Percentiles rank a stretch among this genome's conserved stretches.
Evolutionary conservation across 2,329 filamentous ascomycete genomes (phyloP).

Genomic region (Diaporthe destruens): DNA sequence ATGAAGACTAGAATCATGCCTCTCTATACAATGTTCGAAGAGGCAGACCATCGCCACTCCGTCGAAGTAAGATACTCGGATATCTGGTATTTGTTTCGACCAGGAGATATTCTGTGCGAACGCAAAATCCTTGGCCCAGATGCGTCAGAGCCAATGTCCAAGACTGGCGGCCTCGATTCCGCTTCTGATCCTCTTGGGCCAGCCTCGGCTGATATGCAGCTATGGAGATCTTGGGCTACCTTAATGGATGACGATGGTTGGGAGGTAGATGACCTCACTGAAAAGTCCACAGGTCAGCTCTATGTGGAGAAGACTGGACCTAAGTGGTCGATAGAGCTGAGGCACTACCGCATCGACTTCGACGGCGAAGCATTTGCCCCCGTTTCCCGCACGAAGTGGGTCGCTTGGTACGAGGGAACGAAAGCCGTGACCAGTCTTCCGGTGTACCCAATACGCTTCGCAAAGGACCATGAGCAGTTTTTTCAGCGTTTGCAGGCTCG

Average conservation of each 20-base stretch:
- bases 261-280: no score
- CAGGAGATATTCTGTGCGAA: constrained; percentile 13
- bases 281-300: no score
- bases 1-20: constrained; percentile 3
- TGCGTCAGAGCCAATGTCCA: no score
- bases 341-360: constrained; percentile 29
- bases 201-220: no score
- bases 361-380: constrained; percentile 15
- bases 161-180: no score
- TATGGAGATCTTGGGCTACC: no score
- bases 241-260: no score
- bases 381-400: background rate
- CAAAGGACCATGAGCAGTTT: background rate
- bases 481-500: background rate
- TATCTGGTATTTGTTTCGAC: constrained; percentile 31
- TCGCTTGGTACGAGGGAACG: background rate
- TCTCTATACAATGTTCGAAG: constrained; percentile 4
- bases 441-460: constrained; percentile 29
- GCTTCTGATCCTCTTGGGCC: no score
- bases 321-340: no score
- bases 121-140: no score
- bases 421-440: constrained; percentile 7
- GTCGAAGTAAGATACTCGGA: constrained; percentile 13
- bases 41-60: background rate
- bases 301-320: no score